A percentile compares a stretch with the other conserved stretches of the same genome.
Evolutionary conservation across 768 basidiomycete genomes (phyloP).

Genomic region (Lactifluus hygrophoroides): DNA sequence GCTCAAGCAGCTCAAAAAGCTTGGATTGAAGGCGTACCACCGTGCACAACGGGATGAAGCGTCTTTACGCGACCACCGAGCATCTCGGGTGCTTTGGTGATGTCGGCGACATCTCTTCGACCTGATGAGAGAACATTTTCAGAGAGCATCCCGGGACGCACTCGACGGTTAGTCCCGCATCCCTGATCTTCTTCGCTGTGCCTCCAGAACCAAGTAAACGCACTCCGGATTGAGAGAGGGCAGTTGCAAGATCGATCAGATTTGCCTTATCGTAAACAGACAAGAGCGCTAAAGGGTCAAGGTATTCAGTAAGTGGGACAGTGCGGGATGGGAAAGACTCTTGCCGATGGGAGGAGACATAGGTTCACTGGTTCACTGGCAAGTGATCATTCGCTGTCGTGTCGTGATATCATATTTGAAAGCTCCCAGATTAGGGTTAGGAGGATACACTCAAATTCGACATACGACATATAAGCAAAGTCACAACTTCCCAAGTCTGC

Average conservation of each 20-base stretch:
- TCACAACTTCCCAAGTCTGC: constrained; percentile 22
- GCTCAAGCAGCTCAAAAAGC: neutral
- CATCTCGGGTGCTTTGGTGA: constrained; percentile 99
- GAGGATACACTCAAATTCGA: neutral
- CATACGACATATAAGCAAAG: too few species aligned
- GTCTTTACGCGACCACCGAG: constrained; percentile 97
- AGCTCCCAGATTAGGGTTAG: constrained; percentile 6
- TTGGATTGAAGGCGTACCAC: constrained; percentile 46
- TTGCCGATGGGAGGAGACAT: constrained; percentile 31
- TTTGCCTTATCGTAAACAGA: constrained; percentile 96
- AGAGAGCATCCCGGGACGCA: constrained; percentile 33
- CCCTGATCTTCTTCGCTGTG: constrained; percentile 95
- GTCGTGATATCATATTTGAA: neutral
- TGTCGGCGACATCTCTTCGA: constrained; percentile 86
- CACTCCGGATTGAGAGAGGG: constrained; percentile 74
- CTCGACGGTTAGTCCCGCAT: constrained; percentile 87
- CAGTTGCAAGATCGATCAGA: constrained; percentile 80
- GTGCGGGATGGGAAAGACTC: constrained; percentile 7
- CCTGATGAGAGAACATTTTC: neutral
- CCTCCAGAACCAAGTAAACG: constrained; percentile 91
- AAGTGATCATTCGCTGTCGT: neutral
- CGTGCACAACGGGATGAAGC: constrained; percentile 94
- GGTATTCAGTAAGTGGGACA: neutral
- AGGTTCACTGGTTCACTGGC: neutral
- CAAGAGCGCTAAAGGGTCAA: constrained; percentile 53